Percentiles rank a stretch among this genome's conserved stretches.
Evolutionary conservation across 2,329 filamentous ascomycete genomes (phyloP).

Genomic region (Lachnellula arida): DNA sequence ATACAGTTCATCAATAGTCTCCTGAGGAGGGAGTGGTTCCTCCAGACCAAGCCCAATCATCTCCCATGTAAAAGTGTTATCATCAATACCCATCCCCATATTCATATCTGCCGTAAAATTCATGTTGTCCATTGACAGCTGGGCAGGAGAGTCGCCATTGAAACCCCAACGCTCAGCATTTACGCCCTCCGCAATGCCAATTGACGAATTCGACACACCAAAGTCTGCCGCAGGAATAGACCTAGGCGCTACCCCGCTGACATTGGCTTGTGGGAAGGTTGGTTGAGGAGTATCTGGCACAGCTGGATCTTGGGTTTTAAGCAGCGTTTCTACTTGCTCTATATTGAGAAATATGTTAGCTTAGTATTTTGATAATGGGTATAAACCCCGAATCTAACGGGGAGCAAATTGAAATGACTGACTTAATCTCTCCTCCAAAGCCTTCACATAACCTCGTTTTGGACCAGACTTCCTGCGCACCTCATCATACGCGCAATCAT

Average conservation of each 20-base stretch:
- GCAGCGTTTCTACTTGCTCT: conserved; percentile 90
- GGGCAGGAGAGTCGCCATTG: conserved; percentile 44
- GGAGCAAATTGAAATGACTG: conserved; percentile 44
- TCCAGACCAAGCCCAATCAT: conserved; percentile 67
- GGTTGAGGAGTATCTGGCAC: conserved; percentile 17
- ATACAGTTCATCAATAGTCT: conserved; percentile 77
- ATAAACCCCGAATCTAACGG: neutral
- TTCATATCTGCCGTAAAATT: conserved; percentile 47
- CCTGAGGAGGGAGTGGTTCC: conserved; percentile 61
- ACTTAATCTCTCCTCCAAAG: conserved; percentile 84
- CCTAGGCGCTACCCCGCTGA: conserved; percentile 19
- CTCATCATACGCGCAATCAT: conserved; percentile 65
- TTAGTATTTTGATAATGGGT: conserved; percentile 35
- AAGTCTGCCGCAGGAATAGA: conserved; percentile 36
- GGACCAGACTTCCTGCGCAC: conserved; percentile 67
- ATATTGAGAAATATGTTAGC: conserved; percentile 18
- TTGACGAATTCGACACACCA: conserved; percentile 41
- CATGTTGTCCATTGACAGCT: conserved; percentile 51
- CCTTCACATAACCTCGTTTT: conserved; percentile 67
- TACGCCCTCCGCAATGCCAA: conserved; percentile 43
- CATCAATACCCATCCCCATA: conserved; percentile 44
- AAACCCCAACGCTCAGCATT: conserved; percentile 54
- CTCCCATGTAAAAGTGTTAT: conserved; percentile 72
- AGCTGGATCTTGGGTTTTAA: conserved; percentile 69
- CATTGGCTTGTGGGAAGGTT: conserved; percentile 18